These are phyloP conservation scores for Paramecium pentaurelia DNA, from an alignment of 73 alveolate species.

Conservation along the genomic window DNA sequence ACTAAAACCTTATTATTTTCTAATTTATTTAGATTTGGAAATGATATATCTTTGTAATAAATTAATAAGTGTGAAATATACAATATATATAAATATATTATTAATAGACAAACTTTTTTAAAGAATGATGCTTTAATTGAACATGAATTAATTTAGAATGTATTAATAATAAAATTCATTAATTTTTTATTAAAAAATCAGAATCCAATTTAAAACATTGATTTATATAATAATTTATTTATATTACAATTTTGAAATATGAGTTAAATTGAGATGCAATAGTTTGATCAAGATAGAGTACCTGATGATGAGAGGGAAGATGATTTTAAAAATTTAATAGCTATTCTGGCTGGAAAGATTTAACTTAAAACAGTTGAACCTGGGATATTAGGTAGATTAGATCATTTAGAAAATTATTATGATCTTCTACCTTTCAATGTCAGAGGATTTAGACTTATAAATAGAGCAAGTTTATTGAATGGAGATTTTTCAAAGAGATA, in stretches of 20 bases:
- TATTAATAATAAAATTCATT: too few species aligned
- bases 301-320: slow-evolving; percentile 34
- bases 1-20: too few species aligned
- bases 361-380: neutral
- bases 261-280: slow-evolving; percentile 23
- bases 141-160: too few species aligned
- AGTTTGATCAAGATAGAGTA: slow-evolving; percentile 14
- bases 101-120: too few species aligned
- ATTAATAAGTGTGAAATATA: too few species aligned
- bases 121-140: too few species aligned
- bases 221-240: too few species aligned
- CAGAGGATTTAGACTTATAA: neutral
- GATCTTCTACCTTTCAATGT: slow-evolving; percentile 27
- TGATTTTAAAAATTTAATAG: slow-evolving; percentile 34
- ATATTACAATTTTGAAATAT: neutral
- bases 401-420: slow-evolving; percentile 16
- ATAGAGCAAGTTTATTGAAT: slow-evolving; percentile 11
- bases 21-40: too few species aligned
- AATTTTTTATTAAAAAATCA: too few species aligned
- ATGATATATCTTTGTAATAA: too few species aligned
- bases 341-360: slow-evolving; percentile 6
- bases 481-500: slow-evolving; percentile 18
- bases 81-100: too few species aligned
- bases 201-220: too few species aligned
- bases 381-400: neutral